A percentile compares a stretch with the other conserved stretches of the same genome.
Conservation (phyloP, 495 filamentous ascomycete genomes). For the Talaromyces liani region DNA sequence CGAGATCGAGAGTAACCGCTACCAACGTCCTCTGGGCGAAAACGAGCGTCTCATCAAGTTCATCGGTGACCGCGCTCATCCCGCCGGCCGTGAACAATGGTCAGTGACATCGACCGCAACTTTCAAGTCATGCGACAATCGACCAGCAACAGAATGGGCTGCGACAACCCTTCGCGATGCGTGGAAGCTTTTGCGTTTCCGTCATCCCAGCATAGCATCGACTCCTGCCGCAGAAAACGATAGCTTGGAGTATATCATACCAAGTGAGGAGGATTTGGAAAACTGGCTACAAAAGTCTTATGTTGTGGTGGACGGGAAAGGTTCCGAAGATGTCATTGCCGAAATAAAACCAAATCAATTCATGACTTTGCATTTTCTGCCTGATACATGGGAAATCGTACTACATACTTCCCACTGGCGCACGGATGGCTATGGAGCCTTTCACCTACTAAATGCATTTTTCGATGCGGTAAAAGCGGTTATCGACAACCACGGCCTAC, state of each 20-base stretch:
- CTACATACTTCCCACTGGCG: constrained; percentile 26
- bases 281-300: constrained; percentile 23
- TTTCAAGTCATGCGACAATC: constrained; percentile 7
- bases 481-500: neutral
- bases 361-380: constrained; percentile 16
- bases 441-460: constrained; percentile 17
- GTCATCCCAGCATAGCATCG: constrained; percentile 25
- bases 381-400: constrained; percentile 13
- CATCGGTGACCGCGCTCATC: constrained; percentile 16
- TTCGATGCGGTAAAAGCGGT: constrained; percentile 10
- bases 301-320: constrained; percentile 11
- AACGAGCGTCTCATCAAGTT: constrained; percentile 22
- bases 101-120: constrained; percentile 12
- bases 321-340: constrained; percentile 16
- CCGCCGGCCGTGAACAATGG: constrained; percentile 17
- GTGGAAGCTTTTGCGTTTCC: constrained; percentile 24
- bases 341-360: constrained; percentile 13
- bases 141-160: neutral
- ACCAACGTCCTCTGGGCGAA: constrained; percentile 16
- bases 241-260: constrained; percentile 18
- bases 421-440: constrained; percentile 22
- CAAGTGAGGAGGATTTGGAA: constrained; percentile 11
- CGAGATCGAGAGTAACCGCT: constrained; percentile 10
- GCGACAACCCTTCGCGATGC: constrained; percentile 13
- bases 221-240: neutral